Base-by-base conservation (phyloP, 2,329 filamentous ascomycete species). In the Calcarisporium arbuscula region DNA sequence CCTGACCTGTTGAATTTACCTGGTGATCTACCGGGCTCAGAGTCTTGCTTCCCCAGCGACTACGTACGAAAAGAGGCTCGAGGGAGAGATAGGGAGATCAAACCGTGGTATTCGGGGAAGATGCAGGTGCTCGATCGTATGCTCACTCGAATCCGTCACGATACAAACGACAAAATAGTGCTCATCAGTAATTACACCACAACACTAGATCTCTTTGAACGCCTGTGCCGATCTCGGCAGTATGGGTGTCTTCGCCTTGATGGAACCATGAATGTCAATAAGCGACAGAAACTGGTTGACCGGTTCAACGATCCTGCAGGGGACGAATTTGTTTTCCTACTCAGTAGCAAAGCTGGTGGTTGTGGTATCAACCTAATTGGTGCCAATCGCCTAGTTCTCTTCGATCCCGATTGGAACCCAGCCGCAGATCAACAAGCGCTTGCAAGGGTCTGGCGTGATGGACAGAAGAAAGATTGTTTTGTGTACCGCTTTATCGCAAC, bases 401-500 rank as follows among this genome's bases (percentile, higher is more conserved):
- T 98, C 56, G 92, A 98, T 48, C 92, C 92, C 0, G 85, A 92
- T 60, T 98, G 92, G 92, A 98, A 98, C 51, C 92, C 92, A 1
- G 92, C 92, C 4, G 89, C 92, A 1, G 92, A 98, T 53, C 92
- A 98, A 59, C 92, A 98, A 64, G 92, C 92, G 5, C 74, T 98
- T 19, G 92, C 92, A 22, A 85, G 92, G 67, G 92, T 98, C 15
- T 98, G 92, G 92, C 85, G 92, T 70, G 92, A 98, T 51, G 92
- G 92, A 0, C 92, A 98, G 61, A 96, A 94, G 72, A 98, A 98
- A 56, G 92, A 98, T 53, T 98, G 92, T 54, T 98, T 98, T 51
- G 92, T 98, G 12, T 98, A 98, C 60, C 85, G 92, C n/a, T 98
- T 98, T 64, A 98, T 98, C 50, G 85, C 89, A 0, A 96, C 94